Conservation (phyloP, 202 grass and related monocot genomes). For the Dendrocalamus latiflorus region DNA sequence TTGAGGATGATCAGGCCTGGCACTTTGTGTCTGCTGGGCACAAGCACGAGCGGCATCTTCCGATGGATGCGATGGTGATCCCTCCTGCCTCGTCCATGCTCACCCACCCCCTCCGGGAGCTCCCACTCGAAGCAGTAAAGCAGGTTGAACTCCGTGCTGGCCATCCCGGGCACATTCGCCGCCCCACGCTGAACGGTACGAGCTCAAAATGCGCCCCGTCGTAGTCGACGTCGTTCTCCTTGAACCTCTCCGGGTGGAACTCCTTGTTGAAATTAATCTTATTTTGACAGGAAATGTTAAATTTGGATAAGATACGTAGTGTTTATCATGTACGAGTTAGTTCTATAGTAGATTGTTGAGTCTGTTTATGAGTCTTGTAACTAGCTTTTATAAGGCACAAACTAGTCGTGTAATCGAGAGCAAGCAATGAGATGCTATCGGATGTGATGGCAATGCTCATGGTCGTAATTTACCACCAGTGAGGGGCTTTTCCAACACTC, state of each 20-base stretch:
- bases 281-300: no score
- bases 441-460: no score
- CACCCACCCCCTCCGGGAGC: slow-evolving; percentile 27
- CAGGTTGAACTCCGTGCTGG: slow-evolving; percentile 34
- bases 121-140: slow-evolving; percentile 52
- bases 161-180: slow-evolving; percentile 49
- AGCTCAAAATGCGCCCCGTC: slow-evolving; percentile 37
- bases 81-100: slow-evolving; percentile 37
- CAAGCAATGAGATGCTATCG: no score
- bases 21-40: not conserved
- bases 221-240: not conserved
- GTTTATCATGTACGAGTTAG: no score
- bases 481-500: not conserved
- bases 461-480: no score
- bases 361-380: no score
- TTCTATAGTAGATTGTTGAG: no score
- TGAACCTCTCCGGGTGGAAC: slow-evolving; percentile 34
- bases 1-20: no score
- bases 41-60: slow-evolving; percentile 37
- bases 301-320: no score
- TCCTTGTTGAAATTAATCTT: no score
- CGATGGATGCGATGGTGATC: slow-evolving; percentile 25
- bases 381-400: no score
- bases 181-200: slow-evolving; percentile 48
- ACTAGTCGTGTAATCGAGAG: no score